These are phyloP conservation scores for Fusarium tuaranense DNA, from an alignment of 2,329 filamentous ascomycete genomes.

Conservation along the genomic window DNA sequence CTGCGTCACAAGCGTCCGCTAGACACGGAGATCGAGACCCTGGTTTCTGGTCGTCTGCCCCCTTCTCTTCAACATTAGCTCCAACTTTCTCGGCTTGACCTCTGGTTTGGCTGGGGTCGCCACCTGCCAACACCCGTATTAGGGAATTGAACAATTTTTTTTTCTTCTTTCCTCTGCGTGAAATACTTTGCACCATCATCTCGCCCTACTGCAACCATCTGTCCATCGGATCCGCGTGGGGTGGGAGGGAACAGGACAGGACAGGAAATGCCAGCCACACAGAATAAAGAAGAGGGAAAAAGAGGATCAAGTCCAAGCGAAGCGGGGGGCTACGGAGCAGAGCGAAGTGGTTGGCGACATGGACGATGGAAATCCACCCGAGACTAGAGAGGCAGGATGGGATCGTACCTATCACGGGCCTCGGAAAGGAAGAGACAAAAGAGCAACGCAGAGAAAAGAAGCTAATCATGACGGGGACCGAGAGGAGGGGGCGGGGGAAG, in stretches of 20 bases:
- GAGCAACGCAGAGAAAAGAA: slow-evolving; percentile 9
- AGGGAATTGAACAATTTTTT: not conserved
- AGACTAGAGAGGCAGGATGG: slow-evolving; percentile 10
- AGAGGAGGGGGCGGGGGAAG: slow-evolving; percentile 1
- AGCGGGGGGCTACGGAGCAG: slow-evolving; percentile 6
- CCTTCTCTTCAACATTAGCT: not conserved
- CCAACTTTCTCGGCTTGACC: slow-evolving; percentile 1
- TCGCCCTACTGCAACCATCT: slow-evolving; percentile 20
- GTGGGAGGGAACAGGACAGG: not conserved
- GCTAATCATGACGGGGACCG: not conserved
- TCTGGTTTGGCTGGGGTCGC: slow-evolving; percentile 11
- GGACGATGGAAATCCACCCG: slow-evolving; percentile 15
- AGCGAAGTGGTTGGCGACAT: slow-evolving; percentile 14
- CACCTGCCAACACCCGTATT: slow-evolving; percentile 16
- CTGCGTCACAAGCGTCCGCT: slow-evolving; percentile 32
- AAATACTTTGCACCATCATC: not conserved
- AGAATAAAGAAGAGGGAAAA: not conserved
- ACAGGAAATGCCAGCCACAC: slow-evolving; percentile 6
- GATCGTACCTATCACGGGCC: slow-evolving; percentile 32
- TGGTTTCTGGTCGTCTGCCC: slow-evolving; percentile 6
- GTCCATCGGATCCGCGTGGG: slow-evolving; percentile 16
- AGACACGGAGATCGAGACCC: slow-evolving; percentile 29
- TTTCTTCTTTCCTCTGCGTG: not conserved
- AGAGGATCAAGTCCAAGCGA: slow-evolving; percentile 12
- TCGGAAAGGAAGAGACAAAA: slow-evolving; percentile 12